Conservation (phyloP, 306 rosid species). For the Fagus sylvatica region DNA sequence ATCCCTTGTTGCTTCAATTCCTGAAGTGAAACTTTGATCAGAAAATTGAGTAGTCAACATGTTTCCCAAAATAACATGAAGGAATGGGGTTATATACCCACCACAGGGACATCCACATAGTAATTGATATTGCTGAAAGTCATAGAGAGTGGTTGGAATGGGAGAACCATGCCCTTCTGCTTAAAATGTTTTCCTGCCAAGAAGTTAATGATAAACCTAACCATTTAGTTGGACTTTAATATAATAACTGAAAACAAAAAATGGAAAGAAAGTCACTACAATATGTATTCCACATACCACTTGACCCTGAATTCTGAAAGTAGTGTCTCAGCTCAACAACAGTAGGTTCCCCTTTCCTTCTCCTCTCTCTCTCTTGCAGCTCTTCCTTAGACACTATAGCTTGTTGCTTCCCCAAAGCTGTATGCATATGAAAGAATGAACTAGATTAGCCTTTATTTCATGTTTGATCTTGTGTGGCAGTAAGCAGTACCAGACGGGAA, state of each 20-base stretch:
- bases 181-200: conserved; percentile 73
- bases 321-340: conserved; percentile 86
- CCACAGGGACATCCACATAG: conserved; percentile 92
- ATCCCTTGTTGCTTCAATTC: conserved; percentile 94
- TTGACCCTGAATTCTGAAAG: conserved; percentile 80
- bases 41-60: conserved; percentile 27
- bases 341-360: conserved; percentile 79
- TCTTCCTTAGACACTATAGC: conserved; percentile 90
- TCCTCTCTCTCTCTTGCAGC: conserved; percentile 76
- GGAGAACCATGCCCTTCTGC: conserved; percentile 98
- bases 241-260: background rate
- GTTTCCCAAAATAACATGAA: conserved; percentile 11
- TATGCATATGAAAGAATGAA: conserved; percentile 14
- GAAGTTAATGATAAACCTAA: conserved; percentile 25
- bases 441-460: conserved; percentile 14
- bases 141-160: conserved; percentile 95
- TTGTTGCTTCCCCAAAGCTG: conserved; percentile 87
- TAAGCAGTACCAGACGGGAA: conserved; percentile 23
- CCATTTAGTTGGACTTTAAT: background rate
- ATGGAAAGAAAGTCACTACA: background rate
- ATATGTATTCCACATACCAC: conserved; percentile 51
- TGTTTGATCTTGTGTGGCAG: conserved; percentile 15
- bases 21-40: conserved; percentile 57
- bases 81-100: conserved; percentile 34
- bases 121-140: conserved; percentile 90